Conservation (phyloP, 495 filamentous ascomycete genomes). For the Letharia lupina region DNA sequence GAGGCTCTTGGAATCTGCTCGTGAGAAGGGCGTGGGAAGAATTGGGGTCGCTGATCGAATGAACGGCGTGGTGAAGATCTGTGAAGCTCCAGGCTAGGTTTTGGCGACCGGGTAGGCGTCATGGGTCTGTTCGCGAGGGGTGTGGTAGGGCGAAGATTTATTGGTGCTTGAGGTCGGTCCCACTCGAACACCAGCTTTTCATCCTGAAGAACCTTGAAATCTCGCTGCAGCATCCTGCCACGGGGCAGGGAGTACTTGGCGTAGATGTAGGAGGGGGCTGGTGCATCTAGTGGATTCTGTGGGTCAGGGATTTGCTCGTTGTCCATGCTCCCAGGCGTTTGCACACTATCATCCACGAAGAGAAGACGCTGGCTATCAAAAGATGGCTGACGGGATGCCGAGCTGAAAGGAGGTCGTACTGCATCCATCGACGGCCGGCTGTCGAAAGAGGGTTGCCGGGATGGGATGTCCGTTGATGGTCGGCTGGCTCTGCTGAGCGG, state of each 20-base stretch:
- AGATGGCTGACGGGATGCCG: conserved; percentile 30
- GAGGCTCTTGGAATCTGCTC: conserved; percentile 29
- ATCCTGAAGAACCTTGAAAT: conserved; percentile 58
- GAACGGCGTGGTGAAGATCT: conserved; percentile 31
- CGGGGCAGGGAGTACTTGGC: conserved; percentile 76
- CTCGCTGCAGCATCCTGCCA: conserved; percentile 63
- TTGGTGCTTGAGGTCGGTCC: conserved; percentile 48
- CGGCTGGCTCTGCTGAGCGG: conserved; percentile 73
- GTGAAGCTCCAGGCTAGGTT: conserved; percentile 33
- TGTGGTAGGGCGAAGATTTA: conserved; percentile 30
- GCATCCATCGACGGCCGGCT: conserved; percentile 31
- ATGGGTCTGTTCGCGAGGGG: conserved; percentile 32
- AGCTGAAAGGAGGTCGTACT: conserved; percentile 14
- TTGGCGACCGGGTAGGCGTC: conserved; percentile 43
- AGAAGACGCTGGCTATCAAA: conserved; percentile 33
- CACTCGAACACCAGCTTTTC: conserved; percentile 52
- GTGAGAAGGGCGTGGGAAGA: conserved; percentile 34
- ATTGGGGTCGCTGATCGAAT: not conserved
- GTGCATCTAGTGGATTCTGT: conserved; percentile 31
- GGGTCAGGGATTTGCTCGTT: conserved; percentile 50
- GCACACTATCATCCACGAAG: conserved; percentile 49
- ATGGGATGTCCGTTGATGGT: conserved; percentile 50
- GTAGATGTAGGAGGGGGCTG: conserved; percentile 71
- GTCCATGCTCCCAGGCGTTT: conserved; percentile 56
- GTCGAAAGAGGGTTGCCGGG: conserved; percentile 34